Evolutionary conservation across 768 basidiomycete genomes (phyloP), one percentile per base, ranked within the genome.

Genomic region (Pulveroboletus sp.): DNA sequence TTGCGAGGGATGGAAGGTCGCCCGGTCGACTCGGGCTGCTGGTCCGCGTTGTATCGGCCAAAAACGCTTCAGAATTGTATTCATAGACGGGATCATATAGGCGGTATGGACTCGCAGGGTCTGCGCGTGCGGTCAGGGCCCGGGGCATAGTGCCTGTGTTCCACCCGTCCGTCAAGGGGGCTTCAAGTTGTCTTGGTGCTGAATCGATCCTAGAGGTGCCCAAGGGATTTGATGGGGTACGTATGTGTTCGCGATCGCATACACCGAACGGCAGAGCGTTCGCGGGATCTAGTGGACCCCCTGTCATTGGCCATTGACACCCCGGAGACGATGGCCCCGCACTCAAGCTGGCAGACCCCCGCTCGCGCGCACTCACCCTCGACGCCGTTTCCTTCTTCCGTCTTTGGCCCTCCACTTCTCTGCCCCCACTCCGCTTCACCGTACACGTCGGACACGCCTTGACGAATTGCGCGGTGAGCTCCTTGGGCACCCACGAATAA

Each of bases 401-500:
- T 29, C 38, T 49, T 29, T 53, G 41, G 8, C 46, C 3, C 52
- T 58, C 51, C 43, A 50, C 46, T 2, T 52, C 58, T 3, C 62
- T 57, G 35, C 67, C 61, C 37, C 72, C 71, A 44, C 69, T 70
- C 52, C 74, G 65, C 65, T 75, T 75, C 43, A 64, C 70, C 50
- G 66, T 75, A 57, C 90, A 92, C 8, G 87, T 86, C 13, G 89
- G 90, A 59, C 90, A 92, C 21, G 76, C 76, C 65, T 81, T 83
- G 67, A 91, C 82, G 61, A 90, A 93, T 50, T 78, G 79, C 16
- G 85, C 80, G 39, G 90, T 79, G 35, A 93, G 81, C 59, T 88
- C 85, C 68, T 91, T 92, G 14, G 90, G 90, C 23, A 93, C 79
- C 83, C 85, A 91, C 9, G 86, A 84, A 64, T 90, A 93, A 57